Evolutionary conservation across 768 basidiomycete genomes (phyloP).

Genomic region (Terana coerulea): DNA sequence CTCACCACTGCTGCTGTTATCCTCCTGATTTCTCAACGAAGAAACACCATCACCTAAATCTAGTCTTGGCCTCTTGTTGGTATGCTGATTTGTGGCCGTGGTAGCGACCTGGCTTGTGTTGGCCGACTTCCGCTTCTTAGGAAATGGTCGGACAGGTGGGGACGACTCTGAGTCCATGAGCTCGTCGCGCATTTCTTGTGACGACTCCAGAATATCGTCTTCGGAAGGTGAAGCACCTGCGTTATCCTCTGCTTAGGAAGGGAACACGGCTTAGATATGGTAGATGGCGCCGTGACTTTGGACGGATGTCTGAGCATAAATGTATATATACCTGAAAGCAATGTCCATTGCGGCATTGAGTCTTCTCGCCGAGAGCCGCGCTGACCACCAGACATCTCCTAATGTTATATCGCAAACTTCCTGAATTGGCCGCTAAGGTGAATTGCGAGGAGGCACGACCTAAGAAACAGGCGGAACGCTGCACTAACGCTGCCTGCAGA

Average conservation of each 20-base stretch:
- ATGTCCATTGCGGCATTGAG: background rate
- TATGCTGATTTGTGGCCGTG: background rate
- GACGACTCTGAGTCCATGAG: background rate
- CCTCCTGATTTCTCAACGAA: no score
- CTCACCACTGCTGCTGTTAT: no score
- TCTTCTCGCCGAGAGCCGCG: background rate
- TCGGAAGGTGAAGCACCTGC: constrained; percentile 3
- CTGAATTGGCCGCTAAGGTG: background rate
- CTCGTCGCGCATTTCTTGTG: constrained; percentile 12
- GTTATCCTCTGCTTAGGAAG: background rate
- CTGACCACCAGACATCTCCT: background rate
- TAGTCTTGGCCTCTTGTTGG: background rate
- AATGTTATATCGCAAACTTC: background rate
- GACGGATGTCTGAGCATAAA: background rate
- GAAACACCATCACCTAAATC: background rate
- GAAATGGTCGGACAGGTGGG: background rate
- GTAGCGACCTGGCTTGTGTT: background rate
- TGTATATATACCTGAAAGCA: background rate
- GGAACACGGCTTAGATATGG: background rate
- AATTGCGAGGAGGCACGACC: no score
- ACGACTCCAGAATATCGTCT: constrained; percentile 2
- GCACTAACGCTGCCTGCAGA: no score
- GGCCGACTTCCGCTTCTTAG: background rate
- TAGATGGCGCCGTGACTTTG: background rate
- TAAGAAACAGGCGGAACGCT: no score